These are phyloP conservation scores for Nissolia schottii DNA, from an alignment of 306 rosid genomes.

Conservation along the genomic window DNA sequence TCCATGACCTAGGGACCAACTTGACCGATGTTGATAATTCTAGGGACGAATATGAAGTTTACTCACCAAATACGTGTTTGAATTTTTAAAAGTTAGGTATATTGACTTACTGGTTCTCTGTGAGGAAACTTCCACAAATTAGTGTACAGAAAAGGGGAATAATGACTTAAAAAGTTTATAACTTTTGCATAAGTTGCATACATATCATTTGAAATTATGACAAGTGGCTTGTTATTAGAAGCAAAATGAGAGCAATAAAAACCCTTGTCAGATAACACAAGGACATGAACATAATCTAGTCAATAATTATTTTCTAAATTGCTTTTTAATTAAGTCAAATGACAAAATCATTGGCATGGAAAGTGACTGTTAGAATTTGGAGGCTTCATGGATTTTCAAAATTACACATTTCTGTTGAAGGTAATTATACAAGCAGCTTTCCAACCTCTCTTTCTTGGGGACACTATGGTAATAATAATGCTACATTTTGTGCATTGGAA, in stretches of 20 bases:
- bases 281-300: background rate
- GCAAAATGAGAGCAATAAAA: background rate
- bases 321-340: background rate
- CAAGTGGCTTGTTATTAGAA: conserved; percentile 21
- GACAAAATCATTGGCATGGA: conserved; percentile 19
- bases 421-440: background rate
- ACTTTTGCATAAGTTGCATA: background rate
- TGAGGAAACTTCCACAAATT: background rate
- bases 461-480: background rate
- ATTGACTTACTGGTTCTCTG: background rate
- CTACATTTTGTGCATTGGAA: too few relatives aligned
- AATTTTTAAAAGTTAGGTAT: background rate
- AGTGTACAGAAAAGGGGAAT: background rate
- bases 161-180: background rate
- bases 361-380: conserved; percentile 20
- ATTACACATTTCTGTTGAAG: conserved; percentile 11
- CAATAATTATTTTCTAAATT: background rate
- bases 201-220: conserved; percentile 8
- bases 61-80: too few relatives aligned
- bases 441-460: background rate
- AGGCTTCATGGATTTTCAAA: conserved; percentile 15
- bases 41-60: too few relatives aligned
- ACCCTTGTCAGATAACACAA: conserved; percentile 18
- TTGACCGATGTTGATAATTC: too few relatives aligned
- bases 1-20: too few relatives aligned